Base-by-base conservation (phyloP, 495 filamentous ascomycete genomes). In the Rhypophila decipiens region DNA sequence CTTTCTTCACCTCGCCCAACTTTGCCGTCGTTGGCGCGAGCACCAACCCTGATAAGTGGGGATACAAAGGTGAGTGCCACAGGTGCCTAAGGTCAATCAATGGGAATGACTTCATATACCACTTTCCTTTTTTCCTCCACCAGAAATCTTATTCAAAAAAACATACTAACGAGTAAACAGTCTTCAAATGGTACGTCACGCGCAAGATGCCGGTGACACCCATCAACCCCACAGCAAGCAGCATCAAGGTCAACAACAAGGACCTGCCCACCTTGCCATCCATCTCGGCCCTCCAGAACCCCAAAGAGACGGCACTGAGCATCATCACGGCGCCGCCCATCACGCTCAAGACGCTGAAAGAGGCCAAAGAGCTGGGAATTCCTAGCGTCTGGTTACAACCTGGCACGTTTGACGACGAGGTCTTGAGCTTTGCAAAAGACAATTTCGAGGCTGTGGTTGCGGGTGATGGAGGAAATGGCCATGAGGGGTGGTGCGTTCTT, bases 11-110 rank as follows among this genome's bases (percentile, higher is more conserved):
- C 21, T 85, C 86, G 15, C 77, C 85, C 27, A 74, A 77, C 52
- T 98, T 88, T 61, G 91, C 90, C 42, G 91, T 98, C 35, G 89
- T 91, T 29, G 91, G 91, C 50, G 93, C 93, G 4, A 88, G 83
- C 68, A 85, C 83, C 37, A 87, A 93, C 64, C 67, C 86, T 40
- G 66, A 71, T 50, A 95, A 96, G 63, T 96, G 85, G 61, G 93
- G 93, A n/a, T 87, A 94, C 70, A 90, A 90, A 71, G 79, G 90
- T 88, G 63, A n/a, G n/a, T n/a, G n/a, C n/a, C n/a, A n/a, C n/a
- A n/a, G n/a, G n/a, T n/a, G n/a, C n/a, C n/a, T n/a, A n/a, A n/a
- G n/a, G n/a, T n/a, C n/a, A n/a, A n/a, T n/a, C n/a, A n/a, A n/a
- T n/a, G n/a, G n/a, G n/a, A n/a, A n/a, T 39, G 71, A 42, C 36